phyloP scores from a whole-genome alignment of 2,329 filamentous ascomycete species.

The Pseudogymnoascus sp. region DNA sequence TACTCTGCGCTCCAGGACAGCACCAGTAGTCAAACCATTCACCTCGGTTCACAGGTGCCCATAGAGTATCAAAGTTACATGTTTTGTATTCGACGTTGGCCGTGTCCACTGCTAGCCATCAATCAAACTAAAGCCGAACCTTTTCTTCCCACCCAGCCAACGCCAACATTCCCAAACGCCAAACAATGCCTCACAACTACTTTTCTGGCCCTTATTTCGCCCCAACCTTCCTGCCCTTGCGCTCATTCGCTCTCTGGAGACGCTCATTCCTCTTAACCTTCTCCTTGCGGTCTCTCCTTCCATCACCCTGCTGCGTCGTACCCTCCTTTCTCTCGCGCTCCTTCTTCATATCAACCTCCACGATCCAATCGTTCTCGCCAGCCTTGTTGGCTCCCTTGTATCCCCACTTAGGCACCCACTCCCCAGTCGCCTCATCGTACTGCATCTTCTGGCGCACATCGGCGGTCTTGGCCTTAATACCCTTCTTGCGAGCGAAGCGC shows the following conservation, averaged over 20 bases:
- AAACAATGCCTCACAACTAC: not conserved
- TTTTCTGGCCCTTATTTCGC: not conserved
- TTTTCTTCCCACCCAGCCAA: conserved; percentile 9
- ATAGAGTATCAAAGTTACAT: conserved; percentile 1
- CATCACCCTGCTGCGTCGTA: conserved; percentile 53
- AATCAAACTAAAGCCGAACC: conserved; percentile 9
- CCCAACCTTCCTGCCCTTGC: conserved; percentile 33
- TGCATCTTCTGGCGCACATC: conserved; percentile 70
- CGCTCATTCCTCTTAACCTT: conserved; percentile 64
- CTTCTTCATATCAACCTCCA: conserved; percentile 79
- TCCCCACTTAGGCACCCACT: conserved; percentile 93
- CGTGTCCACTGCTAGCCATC: conserved; percentile 6
- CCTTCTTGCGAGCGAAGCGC: conserved; percentile 92
- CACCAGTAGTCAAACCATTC: not conserved
- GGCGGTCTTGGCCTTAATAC: conserved; percentile 81
- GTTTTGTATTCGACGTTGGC: conserved; percentile 8
- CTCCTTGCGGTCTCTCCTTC: conserved; percentile 59
- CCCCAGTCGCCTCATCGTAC: conserved; percentile 75
- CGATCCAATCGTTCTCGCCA: conserved; percentile 76
- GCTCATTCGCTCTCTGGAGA: conserved; percentile 60
- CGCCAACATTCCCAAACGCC: conserved; percentile 11
- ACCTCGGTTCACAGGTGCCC: not conserved
- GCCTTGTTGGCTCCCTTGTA: conserved; percentile 87
- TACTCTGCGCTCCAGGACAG: not conserved
- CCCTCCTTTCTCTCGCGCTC: conserved; percentile 57